Base-by-base conservation (phyloP, 495 filamentous ascomycete genomes). In the Penicillium nucicola region DNA sequence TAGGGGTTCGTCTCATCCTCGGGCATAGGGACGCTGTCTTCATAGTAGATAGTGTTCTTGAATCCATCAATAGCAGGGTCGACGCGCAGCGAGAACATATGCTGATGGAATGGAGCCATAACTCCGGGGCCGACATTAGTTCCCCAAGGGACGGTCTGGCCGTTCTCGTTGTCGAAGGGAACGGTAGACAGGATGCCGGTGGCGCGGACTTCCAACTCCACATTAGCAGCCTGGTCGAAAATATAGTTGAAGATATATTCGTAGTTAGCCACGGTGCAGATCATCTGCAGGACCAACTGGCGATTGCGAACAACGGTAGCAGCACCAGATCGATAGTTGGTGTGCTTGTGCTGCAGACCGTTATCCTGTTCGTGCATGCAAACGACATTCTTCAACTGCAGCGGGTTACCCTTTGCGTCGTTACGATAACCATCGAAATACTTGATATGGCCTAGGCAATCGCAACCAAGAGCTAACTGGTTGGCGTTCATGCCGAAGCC, bases 101-200 rank as follows among this genome's bases (percentile, higher is more conserved):
- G 91, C 58, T 96, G 91, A 55, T 96, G 91, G 62, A 82, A 81
- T 46, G 82, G 74, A 19, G 79, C 89, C 40, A 96, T 80, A 8
- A 91, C 89, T 0, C 91, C 91, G 0, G 90, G 91, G 50, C 90
- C 86, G 7, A 96, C 88, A 28, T 92, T 78, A 1, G 91, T 96
- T 36, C 91, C 91, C 78, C 86, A 95, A 20, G 76, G 84, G 47
- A 86, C 67, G 14, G 83, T 85, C 14, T 85, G 76, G 1, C 68
- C 67, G 30, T 68, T 66, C 19, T 69, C 56, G 18, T 74, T 68
- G 44, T 90, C 86, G 49, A 95, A 84, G 6, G 91, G 89, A 33
- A 90, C 80, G 0, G 90, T 93, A 37, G 84, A 89, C 15, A 96
- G 75, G 51, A 96, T 89, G 0, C 91, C 91, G 2, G 91, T 95